Percentiles rank a stretch among this genome's conserved stretches.
Evolutionary conservation across 164 flowering plant species (phyloP).

Genomic region (Taxillus chinensis): DNA sequence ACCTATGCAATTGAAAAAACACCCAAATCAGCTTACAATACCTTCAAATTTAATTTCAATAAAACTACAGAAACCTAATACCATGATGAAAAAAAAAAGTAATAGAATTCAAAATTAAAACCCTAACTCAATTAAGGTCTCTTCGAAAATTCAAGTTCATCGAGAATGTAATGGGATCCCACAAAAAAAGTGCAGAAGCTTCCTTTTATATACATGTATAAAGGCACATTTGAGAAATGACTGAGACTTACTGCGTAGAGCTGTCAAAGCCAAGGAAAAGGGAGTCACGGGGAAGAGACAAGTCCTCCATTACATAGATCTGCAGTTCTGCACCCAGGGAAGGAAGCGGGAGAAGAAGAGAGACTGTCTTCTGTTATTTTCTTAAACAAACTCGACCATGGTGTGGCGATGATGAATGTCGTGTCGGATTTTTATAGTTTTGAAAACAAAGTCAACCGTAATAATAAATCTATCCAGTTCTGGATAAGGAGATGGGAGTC

Average conservation of each 20-base stretch:
- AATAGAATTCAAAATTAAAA: background rate
- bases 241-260: conserved; percentile 51
- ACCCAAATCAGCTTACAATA: background rate
- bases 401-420: too few species aligned
- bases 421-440: too few species aligned
- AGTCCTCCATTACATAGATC: conserved; percentile 27
- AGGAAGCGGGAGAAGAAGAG: too few species aligned
- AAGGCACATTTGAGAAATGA: background rate
- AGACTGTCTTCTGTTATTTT: too few species aligned
- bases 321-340: too few species aligned
- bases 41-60: background rate
- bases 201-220: background rate
- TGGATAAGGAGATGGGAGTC: too few species aligned
- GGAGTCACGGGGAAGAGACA: conserved; percentile 38
- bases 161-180: background rate
- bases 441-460: too few species aligned
- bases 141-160: too few species aligned
- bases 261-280: conserved; percentile 60
- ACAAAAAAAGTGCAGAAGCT: background rate
- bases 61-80: background rate
- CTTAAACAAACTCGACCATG: too few species aligned
- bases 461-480: too few species aligned
- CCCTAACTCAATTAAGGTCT: background rate
- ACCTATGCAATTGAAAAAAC: conserved; percentile 33
- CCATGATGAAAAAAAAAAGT: background rate